Percentiles rank a stretch among this genome's conserved stretches.
These are phyloP conservation scores for Emericellopsis cladophorae DNA, from an alignment of 2,329 filamentous ascomycete genomes.

Conservation along the genomic window DNA sequence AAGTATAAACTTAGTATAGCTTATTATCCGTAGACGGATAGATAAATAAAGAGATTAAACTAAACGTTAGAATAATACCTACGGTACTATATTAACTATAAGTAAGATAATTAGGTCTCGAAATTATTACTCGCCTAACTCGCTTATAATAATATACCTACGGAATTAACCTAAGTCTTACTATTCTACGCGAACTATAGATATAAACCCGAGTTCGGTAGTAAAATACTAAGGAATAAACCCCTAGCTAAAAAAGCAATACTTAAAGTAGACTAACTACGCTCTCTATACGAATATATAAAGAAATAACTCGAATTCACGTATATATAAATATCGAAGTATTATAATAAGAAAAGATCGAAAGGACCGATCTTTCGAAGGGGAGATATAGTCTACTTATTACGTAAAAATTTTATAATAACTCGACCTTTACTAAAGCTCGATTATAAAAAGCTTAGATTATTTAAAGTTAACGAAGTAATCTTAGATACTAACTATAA, in stretches of 20 bases:
- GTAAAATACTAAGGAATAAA: neutral
- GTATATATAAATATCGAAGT: slow-evolving; percentile 4
- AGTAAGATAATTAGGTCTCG: neutral
- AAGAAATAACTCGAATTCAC: slow-evolving; percentile 4
- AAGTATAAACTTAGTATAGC: slow-evolving; percentile 3
- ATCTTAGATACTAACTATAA: slow-evolving; percentile 8
- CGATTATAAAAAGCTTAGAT: slow-evolving; percentile 8
- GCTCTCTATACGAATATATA: slow-evolving; percentile 3
- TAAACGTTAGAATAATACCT: slow-evolving; percentile 1
- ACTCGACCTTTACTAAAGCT: slow-evolving; percentile 6
- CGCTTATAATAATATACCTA: slow-evolving; percentile 2
- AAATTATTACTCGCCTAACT: neutral
- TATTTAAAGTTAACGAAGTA: slow-evolving; percentile 7
- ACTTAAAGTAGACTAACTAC: slow-evolving; percentile 1
- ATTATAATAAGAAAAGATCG: slow-evolving; percentile 6
- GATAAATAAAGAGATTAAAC: neutral
- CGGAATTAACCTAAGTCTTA: slow-evolving; percentile 1
- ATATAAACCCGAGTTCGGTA: neutral
- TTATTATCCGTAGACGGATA: neutral
- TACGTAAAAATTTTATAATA: slow-evolving; percentile 7
- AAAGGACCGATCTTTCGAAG: slow-evolving; percentile 5
- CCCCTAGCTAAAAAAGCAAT: slow-evolving; percentile 3
- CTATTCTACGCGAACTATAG: slow-evolving; percentile 3
- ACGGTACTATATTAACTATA: slow-evolving; percentile 1
- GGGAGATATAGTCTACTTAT: slow-evolving; percentile 7